Evolutionary conservation across 805 yeast genomes (phyloP).

Genomic region (Jamesozyma gamospora): DNA sequence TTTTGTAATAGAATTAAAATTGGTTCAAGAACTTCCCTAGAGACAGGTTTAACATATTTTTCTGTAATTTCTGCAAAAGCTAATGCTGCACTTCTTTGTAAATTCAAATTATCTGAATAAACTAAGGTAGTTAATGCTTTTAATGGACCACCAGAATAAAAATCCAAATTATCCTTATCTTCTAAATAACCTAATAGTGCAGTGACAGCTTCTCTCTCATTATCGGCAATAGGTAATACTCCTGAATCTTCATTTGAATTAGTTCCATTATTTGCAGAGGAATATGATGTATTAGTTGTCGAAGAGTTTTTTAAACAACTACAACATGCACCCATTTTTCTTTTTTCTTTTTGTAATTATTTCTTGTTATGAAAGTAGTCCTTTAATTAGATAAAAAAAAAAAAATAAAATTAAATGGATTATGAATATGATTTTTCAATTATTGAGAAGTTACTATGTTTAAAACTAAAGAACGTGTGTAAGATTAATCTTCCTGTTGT

Average conservation of each 20-base stretch:
- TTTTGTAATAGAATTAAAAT: conserved; percentile 78
- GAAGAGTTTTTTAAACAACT: conserved; percentile 33
- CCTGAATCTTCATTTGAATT: conserved; percentile 34
- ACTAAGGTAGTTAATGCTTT: conserved; percentile 87
- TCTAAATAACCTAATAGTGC: conserved; percentile 82
- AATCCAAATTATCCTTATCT: conserved; percentile 63
- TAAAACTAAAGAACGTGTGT: no score
- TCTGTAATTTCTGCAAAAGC: conserved; percentile 98
- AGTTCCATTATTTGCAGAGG: conserved; percentile 3
- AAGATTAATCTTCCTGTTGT: no score
- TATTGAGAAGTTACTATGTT: no score
- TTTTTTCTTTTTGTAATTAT: no score
- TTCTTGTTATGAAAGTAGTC: no score
- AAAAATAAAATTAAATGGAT: no score
- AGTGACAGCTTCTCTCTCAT: conserved; percentile 93
- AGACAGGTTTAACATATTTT: conserved; percentile 85
- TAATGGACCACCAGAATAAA: conserved; percentile 75
- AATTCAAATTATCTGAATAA: conserved; percentile 86
- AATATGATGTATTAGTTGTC: conserved; percentile 5
- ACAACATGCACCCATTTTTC: conserved; percentile 44
- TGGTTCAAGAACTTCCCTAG: conserved; percentile 87
- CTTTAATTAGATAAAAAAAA: no score
- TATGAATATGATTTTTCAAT: no score
- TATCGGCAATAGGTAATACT: conserved; percentile 78
- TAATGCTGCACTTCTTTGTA: conserved; percentile 93